Conservation (phyloP, 768 basidiomycete species). For the Panaeolus cyanescens region DNA sequence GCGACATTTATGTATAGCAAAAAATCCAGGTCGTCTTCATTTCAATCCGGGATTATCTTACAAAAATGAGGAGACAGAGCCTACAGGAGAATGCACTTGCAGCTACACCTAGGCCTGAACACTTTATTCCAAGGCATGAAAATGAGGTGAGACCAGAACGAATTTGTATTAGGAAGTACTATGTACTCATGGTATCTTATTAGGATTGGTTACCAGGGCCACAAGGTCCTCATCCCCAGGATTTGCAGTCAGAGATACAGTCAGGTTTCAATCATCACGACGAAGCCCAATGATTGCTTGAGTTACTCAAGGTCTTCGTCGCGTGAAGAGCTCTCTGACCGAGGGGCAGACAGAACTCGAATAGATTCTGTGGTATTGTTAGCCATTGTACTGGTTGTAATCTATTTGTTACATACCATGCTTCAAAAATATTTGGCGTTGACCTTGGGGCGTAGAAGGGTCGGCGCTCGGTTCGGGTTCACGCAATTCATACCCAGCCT, state of each 20-base stretch:
- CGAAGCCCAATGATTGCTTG: neutral
- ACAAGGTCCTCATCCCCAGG: conserved; percentile 9
- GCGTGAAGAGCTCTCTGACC: conserved; percentile 21
- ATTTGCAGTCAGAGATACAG: neutral
- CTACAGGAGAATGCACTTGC: conserved; percentile 30
- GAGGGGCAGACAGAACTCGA: conserved; percentile 38
- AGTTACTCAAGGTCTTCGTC: neutral
- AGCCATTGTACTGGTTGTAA: conserved; percentile 2
- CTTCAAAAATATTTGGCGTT: conserved; percentile 80
- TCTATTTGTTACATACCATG: conserved; percentile 55
- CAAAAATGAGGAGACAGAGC: conserved; percentile 51
- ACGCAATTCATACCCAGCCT: conserved; percentile 75
- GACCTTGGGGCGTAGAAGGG: conserved; percentile 64
- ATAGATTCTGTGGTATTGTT: conserved; percentile 47
- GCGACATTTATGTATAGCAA: neutral
- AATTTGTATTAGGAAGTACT: neutral
- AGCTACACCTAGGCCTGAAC: conserved; percentile 25
- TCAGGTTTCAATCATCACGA: conserved; percentile 21
- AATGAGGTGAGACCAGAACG: conserved; percentile 11
- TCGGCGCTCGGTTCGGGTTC: conserved; percentile 72
- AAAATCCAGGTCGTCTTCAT: conserved; percentile 56
- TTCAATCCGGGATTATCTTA: conserved; percentile 69
- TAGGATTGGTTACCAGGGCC: conserved; percentile 38
- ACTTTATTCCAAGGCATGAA: conserved; percentile 18
- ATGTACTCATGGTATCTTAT: neutral